Conservation (phyloP, 148 eudicot species). For the Persicaria tinctoria region DNA sequence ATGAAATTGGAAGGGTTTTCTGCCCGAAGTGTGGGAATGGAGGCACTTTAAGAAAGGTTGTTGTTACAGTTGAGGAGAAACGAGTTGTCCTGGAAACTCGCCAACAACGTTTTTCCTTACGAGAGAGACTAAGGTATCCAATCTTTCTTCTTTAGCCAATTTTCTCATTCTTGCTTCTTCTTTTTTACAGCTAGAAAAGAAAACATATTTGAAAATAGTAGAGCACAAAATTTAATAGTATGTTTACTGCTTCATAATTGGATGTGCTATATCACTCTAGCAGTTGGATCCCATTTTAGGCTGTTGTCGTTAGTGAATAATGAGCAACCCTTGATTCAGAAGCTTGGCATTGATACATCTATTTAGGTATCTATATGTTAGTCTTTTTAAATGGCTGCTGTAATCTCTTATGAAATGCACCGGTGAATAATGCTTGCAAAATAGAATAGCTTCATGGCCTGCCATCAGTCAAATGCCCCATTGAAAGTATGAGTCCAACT, state of each 20-base stretch:
- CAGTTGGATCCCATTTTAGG: neutral
- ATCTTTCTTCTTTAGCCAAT: slow-evolving; percentile 7
- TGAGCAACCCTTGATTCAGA: neutral
- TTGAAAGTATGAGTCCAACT: neutral
- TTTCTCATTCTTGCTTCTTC: neutral
- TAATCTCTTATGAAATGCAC: neutral
- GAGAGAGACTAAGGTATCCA: slow-evolving; percentile 44
- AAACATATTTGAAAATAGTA: neutral
- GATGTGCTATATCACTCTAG: neutral
- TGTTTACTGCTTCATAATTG: no score
- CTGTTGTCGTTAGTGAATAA: neutral
- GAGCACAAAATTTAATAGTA: no score
- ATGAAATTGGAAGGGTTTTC: no score
- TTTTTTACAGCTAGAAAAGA: neutral
- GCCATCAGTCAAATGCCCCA: neutral
- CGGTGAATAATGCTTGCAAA: neutral
- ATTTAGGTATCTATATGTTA: neutral
- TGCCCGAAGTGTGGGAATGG: no score
- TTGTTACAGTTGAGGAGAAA: no score
- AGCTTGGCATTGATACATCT: neutral
- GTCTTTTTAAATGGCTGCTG: neutral
- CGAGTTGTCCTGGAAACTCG: no score
- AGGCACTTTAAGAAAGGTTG: no score
- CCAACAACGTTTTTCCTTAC: no score
- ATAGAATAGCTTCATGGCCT: neutral